Percentiles rank a stretch among this genome's conserved stretches.
phyloP scores from a whole-genome alignment of 1,139 yeast species.

The Candida labiduridarum region DNA sequence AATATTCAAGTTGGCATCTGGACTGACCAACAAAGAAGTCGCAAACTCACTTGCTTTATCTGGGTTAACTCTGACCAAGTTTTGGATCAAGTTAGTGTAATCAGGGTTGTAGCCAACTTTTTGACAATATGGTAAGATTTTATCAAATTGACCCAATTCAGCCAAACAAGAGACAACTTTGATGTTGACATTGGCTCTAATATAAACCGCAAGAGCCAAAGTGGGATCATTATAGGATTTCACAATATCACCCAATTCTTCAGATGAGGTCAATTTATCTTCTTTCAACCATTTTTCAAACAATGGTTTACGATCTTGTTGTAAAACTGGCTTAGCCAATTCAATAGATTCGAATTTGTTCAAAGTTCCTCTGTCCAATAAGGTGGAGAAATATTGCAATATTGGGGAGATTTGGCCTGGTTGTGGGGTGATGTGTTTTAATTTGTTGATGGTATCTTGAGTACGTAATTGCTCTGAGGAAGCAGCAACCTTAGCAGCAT shows the following conservation, averaged over 20 bases:
- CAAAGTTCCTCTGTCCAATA: conserved; percentile 89
- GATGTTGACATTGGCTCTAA: conserved; percentile 81
- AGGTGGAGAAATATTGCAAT: conserved; percentile 86
- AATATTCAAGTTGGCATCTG: conserved; percentile 67
- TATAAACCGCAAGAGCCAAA: conserved; percentile 87
- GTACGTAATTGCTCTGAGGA: conserved; percentile 93
- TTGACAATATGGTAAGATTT: conserved; percentile 91
- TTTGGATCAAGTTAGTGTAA: conserved; percentile 86
- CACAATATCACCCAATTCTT: conserved; percentile 95
- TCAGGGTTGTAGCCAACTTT: conserved; percentile 90
- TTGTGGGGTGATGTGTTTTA: conserved; percentile 89
- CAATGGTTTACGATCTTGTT: conserved; percentile 91
- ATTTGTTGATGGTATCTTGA: conserved; percentile 89
- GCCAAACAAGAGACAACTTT: conserved; percentile 93
- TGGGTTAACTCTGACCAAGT: conserved; percentile 90
- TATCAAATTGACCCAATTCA: conserved; percentile 95
- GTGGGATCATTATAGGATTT: conserved; percentile 79
- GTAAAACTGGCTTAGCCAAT: conserved; percentile 92
- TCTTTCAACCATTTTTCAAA: conserved; percentile 97
- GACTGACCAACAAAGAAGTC: conserved; percentile 70
- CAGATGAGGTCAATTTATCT: conserved; percentile 90
- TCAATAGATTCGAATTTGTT: conserved; percentile 95
- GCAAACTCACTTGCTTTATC: conserved; percentile 99
- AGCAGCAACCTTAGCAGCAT: conserved; percentile 97
- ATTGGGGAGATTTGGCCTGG: conserved; percentile 97